Conservation (phyloP, 2,329 filamentous ascomycete genomes). For the Penicillium brevicompactum region DNA sequence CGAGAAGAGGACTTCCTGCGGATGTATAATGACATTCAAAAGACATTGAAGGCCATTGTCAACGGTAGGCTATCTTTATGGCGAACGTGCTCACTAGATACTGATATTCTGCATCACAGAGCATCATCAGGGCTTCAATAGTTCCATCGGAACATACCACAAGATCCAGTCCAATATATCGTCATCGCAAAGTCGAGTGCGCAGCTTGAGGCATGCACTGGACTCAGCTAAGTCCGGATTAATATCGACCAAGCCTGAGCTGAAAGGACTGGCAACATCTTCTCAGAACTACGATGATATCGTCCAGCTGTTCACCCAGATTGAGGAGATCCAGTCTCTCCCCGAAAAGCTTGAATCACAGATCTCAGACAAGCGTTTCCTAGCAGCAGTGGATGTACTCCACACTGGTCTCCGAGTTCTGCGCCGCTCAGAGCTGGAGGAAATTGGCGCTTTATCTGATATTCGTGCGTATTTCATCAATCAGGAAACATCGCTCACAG, state of each 20-base stretch:
- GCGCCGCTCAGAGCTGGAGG: conserved; percentile 83
- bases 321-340: conserved; percentile 85
- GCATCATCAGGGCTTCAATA: conserved; percentile 98
- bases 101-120: conserved; percentile 52
- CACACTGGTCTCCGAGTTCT: conserved; percentile 84
- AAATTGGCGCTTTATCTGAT: conserved; percentile 85
- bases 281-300: conserved; percentile 91
- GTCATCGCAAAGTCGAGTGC: conserved; percentile 80
- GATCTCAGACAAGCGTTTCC: conserved; percentile 93
- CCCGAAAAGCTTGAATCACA: conserved; percentile 91
- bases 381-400: conserved; percentile 88
- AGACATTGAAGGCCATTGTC: conserved; percentile 89
- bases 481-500: conserved; percentile 87
- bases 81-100: not conserved
- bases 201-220: conserved; percentile 80
- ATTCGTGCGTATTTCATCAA: conserved; percentile 86
- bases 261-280: conserved; percentile 83
- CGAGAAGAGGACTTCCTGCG: conserved; percentile 83
- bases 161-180: conserved; percentile 96
- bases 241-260: conserved; percentile 81
- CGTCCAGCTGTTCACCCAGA: conserved; percentile 76
- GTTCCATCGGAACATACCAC: conserved; percentile 97
- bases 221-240: conserved; percentile 78
- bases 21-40: conserved; percentile 86
- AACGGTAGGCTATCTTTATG: conserved; percentile 58